These are phyloP conservation scores for Boletellus dicymbophilus DNA, from an alignment of 1,284 basidiomycete species.

Conservation along the genomic window DNA sequence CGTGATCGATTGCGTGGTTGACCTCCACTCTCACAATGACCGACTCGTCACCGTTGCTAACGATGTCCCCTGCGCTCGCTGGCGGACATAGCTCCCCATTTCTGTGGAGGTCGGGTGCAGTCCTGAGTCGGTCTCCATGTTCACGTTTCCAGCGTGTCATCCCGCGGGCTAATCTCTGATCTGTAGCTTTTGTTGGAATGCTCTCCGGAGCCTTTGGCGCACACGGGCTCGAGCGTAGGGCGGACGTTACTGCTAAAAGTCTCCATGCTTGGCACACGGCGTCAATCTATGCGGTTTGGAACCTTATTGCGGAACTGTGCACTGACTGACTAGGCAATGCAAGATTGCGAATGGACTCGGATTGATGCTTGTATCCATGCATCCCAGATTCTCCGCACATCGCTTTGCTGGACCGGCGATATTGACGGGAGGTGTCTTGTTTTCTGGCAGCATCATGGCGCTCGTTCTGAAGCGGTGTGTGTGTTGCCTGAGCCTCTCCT, in stretches of 20 bases:
- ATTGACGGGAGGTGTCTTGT: conserved; percentile 59
- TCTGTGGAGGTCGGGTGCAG: conserved; percentile 42
- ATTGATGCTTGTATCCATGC: conserved; percentile 69
- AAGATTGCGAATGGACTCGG: conserved; percentile 81
- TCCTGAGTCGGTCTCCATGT: conserved; percentile 25
- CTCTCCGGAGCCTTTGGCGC: conserved; percentile 70
- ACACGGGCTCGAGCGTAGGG: conserved; percentile 56
- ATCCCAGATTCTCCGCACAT: conserved; percentile 66
- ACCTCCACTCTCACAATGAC: conserved; percentile 17
- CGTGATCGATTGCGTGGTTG: too few species aligned
- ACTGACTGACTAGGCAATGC: conserved; percentile 14
- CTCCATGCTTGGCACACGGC: conserved; percentile 66
- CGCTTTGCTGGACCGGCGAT: conserved; percentile 74
- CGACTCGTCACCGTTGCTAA: conserved; percentile 34
- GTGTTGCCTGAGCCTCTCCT: neutral
- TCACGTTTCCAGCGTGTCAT: neutral
- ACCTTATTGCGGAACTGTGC: neutral
- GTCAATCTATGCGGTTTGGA: conserved; percentile 63
- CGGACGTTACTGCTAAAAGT: conserved; percentile 51
- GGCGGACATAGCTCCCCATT: conserved; percentile 22
- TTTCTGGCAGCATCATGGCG: conserved; percentile 73
- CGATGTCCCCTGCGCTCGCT: conserved; percentile 10
- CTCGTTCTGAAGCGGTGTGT: conserved; percentile 58
- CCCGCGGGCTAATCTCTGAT: neutral
- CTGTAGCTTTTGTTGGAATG: conserved; percentile 59